Evolutionary conservation across 768 basidiomycete genomes (phyloP), one percentile per base, ranked within the genome.

Genomic region (Lanmaoa rubissima): DNA sequence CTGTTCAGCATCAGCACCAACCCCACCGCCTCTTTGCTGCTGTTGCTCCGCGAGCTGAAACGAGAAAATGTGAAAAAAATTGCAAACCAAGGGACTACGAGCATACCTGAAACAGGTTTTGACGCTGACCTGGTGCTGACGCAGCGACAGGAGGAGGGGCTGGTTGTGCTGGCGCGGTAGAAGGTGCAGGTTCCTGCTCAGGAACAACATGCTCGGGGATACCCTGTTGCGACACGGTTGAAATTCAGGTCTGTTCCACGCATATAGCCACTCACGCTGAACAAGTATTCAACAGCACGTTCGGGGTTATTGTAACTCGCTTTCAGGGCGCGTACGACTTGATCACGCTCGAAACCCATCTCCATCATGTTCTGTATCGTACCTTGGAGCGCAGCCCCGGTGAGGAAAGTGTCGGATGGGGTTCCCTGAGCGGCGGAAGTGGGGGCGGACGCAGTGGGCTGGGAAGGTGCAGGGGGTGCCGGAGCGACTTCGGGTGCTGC

Each of bases 281-380:
- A 88, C 53, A 99, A 76, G 73, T 99, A 99, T 72, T 99, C 97
- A n/a, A 94, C 96, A 8, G 97, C 97, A 32, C 97, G 83, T 65
- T 98, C 94, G 9, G 97, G 91, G 74, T 99, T 98, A 74, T 99
- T 99, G 76, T 82, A 99, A 68, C 92, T 94, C 28, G 95, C 97
- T 57, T 93, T 80, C 70, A 99, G 70, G 4, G 95, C 94, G 16
- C 86, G 82, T 65, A 86, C 73, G 41, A 98, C 92, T 65, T 92
- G 84, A 4, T 94, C 94, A 39, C 86, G 81, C 57, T 83, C 81
- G 65, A 95, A 98, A 8, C 97, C 97, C 97, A 99, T 98, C 63
- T 93, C 92, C 39, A 86, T 75, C 83, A 99, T 94, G 68, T 88
- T 88, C 48, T 76, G 73, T 63, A 98, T 87, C 7, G 93, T 85